Base-by-base conservation (phyloP, 805 yeast genomes). In the Ascoidea asiatica region DNA sequence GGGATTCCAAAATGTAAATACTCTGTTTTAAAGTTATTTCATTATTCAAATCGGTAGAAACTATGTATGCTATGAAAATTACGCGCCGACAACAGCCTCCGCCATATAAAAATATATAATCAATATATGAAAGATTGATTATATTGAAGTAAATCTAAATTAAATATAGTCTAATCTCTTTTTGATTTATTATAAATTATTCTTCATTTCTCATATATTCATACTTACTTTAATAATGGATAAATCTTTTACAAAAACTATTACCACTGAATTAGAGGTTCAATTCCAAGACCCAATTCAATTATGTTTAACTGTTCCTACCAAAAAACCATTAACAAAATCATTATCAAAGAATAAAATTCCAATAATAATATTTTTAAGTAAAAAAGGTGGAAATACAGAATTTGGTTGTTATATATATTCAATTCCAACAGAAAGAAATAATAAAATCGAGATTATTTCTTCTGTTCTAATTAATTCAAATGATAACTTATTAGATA, bases 381-480 rank as follows among this genome's bases (percentile, higher is more conserved):
- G 66, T 39, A 57, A 59, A 41, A 45, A 49, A 2, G 69, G 69
- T 0, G 44, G 60, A 0, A 50, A 54, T 36, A 48, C 57, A 1
- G 38, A 48, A 7, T 50, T 72, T n/a, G 75, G 75, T 1, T 60
- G 66, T 22, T 72, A 64, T 45, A 64, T 70, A 2, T 72, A 71
- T 49, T 60, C 73, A 1, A 62, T 72, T 2, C 57, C 61, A 19
- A 63, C 63, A 33, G 59, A 56, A 36, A 47, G 66, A 49, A 41
- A 3, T 36, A 11, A 19, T 11, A 11, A 22, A 4, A 29, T 15
- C 41, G 17, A 35, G 7, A 17, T 15, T 20, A 8, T 18, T 13
- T 45, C 70, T 48, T 66, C 75, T 0, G 55, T 70, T 19, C 55
- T 73, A 22, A 68, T 70, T 45, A 64, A 66, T 43, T 54, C 72